These are phyloP conservation scores for Saccharum spontaneum DNA, from an alignment of 176 grass and related monocot species.

Conservation along the genomic window DNA sequence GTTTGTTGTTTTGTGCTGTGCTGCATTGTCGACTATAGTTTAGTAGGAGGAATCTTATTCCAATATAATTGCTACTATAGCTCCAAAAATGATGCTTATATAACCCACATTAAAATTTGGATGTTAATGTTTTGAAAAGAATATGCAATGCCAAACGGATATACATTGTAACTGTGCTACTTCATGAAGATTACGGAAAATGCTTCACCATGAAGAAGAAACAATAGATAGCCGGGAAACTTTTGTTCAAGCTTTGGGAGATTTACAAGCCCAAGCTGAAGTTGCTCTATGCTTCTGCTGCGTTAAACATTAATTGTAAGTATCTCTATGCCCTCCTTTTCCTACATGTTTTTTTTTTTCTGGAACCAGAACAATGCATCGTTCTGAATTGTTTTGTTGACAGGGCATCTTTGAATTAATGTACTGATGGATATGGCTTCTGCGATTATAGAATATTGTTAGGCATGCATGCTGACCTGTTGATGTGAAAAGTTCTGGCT, in stretches of 20 bases:
- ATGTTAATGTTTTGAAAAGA: background rate
- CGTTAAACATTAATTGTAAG: slow-evolving; percentile 68
- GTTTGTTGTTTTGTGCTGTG: background rate
- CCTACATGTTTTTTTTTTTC: background rate
- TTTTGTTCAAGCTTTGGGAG: slow-evolving; percentile 72
- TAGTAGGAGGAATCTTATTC: background rate
- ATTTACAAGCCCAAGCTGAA: slow-evolving; percentile 90
- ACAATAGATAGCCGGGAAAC: slow-evolving; percentile 45
- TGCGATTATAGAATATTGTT: slow-evolving; percentile 5
- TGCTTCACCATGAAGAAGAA: slow-evolving; percentile 56
- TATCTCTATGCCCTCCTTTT: background rate
- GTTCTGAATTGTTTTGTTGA: slow-evolving; percentile 25
- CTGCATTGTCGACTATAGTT: background rate
- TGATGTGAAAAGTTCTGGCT: background rate
- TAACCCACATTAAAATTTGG: background rate
- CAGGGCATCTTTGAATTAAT: slow-evolving; percentile 20
- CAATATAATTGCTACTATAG: background rate
- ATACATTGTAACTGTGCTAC: background rate
- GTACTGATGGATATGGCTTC: background rate
- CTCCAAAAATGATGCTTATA: background rate
- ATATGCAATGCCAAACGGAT: background rate
- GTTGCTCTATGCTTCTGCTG: slow-evolving; percentile 84
- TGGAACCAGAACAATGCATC: background rate
- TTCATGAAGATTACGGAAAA: slow-evolving; percentile 68
- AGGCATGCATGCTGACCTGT: slow-evolving; percentile 23